Base-by-base conservation (phyloP, 2,329 filamentous ascomycete genomes). In the Diaporthe vaccinii region DNA sequence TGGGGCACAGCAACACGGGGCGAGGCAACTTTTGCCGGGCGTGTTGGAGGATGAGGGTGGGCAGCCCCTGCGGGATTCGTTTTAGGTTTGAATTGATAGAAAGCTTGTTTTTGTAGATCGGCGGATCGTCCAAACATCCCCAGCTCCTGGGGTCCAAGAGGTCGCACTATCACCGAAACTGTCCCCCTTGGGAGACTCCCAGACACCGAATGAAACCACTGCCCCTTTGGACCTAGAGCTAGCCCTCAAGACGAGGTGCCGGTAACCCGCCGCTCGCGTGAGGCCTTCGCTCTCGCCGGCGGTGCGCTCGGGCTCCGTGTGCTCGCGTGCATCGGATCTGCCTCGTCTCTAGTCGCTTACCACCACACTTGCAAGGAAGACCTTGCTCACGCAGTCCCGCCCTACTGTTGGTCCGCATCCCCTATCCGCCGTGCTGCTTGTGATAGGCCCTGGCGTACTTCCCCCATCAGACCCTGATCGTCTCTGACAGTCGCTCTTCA, bases 21-120 rank as follows among this genome's bases (percentile, higher is more conserved):
- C 22, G 15, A 55, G 15, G 57, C 44, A 73, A 62, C 12, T 55
- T 41, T 53, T 73, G 49, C 41, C 55, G 70, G 70, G 34, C 28
- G 44, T 28, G 9, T 34, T 36, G 70, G 62, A 22, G 70, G 31
- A 61, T 28, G 28, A 31, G 57, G 65, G 65, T 53, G 34, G 46
- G 31, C 31, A 20, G 34, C 39, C 57, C 70, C 14, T 51, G 55
- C 41, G 57, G 57, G 41, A 51, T 31, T 73, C 49, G 41, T 53
- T 53, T 65, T 59, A 62, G 57, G 70, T 65, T 69, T 55, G 57
- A 46, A 25, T 73, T 65, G 70, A 73, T 62, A 62, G 70, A 73
- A 73, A 73, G 57, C 57, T 73, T 62, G 55, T 73, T 73, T 69
- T 31, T 69, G 65, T 6, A 69, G 65, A 69, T 69, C 65, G 49